Conservation (phyloP, 306 rosid species). For the Malus fusca region DNA sequence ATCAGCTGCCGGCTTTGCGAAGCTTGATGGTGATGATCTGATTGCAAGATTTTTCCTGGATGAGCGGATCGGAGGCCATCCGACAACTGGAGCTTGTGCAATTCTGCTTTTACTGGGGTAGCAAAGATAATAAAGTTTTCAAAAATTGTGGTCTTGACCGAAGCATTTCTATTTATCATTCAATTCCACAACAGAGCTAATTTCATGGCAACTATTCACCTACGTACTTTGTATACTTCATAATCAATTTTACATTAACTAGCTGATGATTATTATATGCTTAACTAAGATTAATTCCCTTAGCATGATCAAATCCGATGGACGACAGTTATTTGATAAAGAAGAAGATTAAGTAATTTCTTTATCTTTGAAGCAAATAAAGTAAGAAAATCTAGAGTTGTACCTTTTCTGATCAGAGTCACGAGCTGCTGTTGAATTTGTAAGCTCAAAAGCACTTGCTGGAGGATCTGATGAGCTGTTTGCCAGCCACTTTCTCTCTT, state of each 20-base stretch:
- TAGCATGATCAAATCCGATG: not conserved
- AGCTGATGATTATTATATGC: not conserved
- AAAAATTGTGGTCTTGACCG: not conserved
- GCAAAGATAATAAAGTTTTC: not conserved
- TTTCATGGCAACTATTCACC: not conserved
- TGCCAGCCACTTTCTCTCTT: conserved; percentile 11
- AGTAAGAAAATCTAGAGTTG: not conserved
- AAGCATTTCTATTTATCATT: not conserved
- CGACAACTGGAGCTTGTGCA: conserved; percentile 57
- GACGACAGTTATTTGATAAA: not conserved
- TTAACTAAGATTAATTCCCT: not conserved
- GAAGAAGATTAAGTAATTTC: no score
- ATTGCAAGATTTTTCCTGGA: conserved; percentile 61
- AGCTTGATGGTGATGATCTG: conserved; percentile 19
- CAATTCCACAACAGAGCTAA: not conserved
- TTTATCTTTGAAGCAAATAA: not conserved
- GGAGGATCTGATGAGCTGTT: conserved; percentile 6
- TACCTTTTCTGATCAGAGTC: conserved; percentile 64
- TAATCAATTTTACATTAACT: not conserved
- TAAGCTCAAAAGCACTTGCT: conserved; percentile 20
- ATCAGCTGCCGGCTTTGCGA: conserved; percentile 14
- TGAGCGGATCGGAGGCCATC: conserved; percentile 92
- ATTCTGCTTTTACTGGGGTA: conserved; percentile 35
- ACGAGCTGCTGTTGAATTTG: conserved; percentile 40
- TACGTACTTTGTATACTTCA: not conserved